These are phyloP conservation scores for Tolypocladium album DNA, from an alignment of 2,329 filamentous ascomycete species.

Conservation along the genomic window DNA sequence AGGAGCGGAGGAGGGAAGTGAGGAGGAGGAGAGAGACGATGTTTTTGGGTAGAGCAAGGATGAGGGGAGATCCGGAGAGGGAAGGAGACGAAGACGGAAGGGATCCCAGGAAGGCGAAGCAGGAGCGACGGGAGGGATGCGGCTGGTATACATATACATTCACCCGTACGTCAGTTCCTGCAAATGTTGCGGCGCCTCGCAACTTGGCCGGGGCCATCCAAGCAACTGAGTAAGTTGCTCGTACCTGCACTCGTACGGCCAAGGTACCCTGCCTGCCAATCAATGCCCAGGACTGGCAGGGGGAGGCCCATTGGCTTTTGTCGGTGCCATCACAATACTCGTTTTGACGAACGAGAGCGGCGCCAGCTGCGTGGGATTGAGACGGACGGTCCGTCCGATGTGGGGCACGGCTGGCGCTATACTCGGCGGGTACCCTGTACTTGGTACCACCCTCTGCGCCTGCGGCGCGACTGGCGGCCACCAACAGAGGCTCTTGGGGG, in stretches of 20 bases:
- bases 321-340: neutral
- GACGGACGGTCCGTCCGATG: conserved; percentile 3
- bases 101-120: neutral
- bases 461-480: neutral
- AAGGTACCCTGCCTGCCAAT: neutral
- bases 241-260: neutral
- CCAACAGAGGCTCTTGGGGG: neutral
- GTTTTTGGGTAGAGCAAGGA: neutral
- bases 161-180: neutral
- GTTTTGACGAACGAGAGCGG: neutral
- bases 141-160: neutral
- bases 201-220: neutral
- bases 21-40: neutral
- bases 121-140: neutral
- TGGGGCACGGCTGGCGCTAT: conserved; percentile 3
- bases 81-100: neutral
- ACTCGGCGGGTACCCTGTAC: neutral
- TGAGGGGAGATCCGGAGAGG: neutral
- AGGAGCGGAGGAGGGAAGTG: neutral
- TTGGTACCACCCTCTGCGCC: neutral
- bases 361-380: neutral
- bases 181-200: neutral
- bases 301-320: neutral
- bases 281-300: neutral
- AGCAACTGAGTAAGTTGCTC: neutral